Conservation (phyloP, 306 rosid genomes). For the Adenanthera pavonina region DNA sequence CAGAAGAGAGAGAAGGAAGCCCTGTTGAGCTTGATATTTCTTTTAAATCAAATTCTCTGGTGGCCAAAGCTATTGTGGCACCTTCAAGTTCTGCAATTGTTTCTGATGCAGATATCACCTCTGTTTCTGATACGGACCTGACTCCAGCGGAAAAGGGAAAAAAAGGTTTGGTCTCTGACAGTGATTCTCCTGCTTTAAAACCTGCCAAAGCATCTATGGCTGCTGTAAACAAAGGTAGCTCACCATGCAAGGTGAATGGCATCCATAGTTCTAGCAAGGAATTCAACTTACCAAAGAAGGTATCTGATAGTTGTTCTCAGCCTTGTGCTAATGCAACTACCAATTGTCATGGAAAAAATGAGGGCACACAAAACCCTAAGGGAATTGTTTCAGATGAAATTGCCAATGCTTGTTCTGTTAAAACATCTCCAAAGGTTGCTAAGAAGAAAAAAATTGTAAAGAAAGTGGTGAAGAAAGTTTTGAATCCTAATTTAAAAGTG, state of each 20-base stretch:
- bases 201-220: constrained; percentile 26
- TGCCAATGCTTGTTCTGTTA: constrained; percentile 39
- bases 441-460: constrained; percentile 77
- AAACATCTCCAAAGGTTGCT: constrained; percentile 44
- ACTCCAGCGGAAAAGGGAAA: constrained; percentile 29
- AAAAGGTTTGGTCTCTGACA: constrained; percentile 36
- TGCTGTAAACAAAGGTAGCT: constrained; percentile 38
- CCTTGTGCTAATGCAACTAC: constrained; percentile 33
- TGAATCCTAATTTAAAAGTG: constrained; percentile 40
- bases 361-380: constrained; percentile 33
- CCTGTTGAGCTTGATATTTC: constrained; percentile 88
- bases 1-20: constrained; percentile 59
- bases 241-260: constrained; percentile 31
- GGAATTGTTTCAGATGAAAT: constrained; percentile 33
- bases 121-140: constrained; percentile 39
- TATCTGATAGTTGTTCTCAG: constrained; percentile 40
- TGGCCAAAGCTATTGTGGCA: constrained; percentile 78
- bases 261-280: constrained; percentile 45
- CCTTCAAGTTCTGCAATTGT: constrained; percentile 47
- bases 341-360: constrained; percentile 42
- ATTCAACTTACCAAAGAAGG: constrained; percentile 34
- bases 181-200: constrained; percentile 36
- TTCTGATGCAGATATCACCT: constrained; percentile 35
- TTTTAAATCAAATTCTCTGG: constrained; percentile 79
- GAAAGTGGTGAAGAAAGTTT: constrained; percentile 67